phyloP scores from a whole-genome alignment of 768 basidiomycete genomes.

The Naganishia kalamii region DNA sequence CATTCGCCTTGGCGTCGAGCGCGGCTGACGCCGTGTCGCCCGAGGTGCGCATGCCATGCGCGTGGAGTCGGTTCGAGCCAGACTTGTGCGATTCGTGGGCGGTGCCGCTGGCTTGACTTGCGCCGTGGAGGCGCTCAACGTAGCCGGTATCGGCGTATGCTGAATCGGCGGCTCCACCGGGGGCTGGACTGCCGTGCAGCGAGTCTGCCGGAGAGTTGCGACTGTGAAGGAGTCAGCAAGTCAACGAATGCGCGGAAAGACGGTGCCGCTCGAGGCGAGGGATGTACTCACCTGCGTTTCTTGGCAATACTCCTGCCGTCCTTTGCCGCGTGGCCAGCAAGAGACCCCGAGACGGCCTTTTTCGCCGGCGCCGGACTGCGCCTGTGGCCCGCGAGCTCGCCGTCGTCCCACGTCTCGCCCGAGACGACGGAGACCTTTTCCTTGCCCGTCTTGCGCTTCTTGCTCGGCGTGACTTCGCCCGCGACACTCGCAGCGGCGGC shows the following conservation, averaged over 20 bases:
- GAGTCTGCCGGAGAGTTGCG: constrained; percentile 1
- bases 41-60: neutral
- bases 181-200: neutral
- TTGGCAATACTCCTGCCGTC: neutral
- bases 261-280: neutral
- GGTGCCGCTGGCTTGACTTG: neutral
- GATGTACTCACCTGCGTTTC: neutral
- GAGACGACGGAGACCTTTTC: constrained; percentile 2
- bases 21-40: neutral
- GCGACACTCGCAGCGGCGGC: neutral
- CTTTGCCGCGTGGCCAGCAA: neutral
- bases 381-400: neutral
- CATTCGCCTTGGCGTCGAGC: neutral
- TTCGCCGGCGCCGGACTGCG: neutral
- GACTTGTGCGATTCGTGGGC: neutral
- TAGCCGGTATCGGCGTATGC: neutral
- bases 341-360: neutral
- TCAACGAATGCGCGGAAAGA: neutral
- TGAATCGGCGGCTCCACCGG: neutral
- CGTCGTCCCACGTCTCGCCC: neutral
- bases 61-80: neutral
- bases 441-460: constrained; percentile 21
- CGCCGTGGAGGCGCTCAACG: neutral
- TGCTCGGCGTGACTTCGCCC: constrained; percentile 11
- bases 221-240: neutral